phyloP scores from a whole-genome alignment of 2,329 filamentous ascomycete species.

The Orbilia blumenaviensis region DNA sequence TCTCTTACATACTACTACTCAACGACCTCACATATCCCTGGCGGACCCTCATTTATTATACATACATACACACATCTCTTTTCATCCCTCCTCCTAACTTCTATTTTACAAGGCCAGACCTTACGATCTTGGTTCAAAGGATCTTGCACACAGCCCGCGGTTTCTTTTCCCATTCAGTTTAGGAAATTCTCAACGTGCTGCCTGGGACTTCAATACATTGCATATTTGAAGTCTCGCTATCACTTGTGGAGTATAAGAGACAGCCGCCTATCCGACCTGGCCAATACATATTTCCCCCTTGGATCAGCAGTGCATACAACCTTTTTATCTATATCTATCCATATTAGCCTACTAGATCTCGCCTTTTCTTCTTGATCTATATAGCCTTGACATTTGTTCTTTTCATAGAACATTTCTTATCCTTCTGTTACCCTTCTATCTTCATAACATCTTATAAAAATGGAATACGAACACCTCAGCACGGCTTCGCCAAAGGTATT shows the following conservation, averaged over 20 bases:
- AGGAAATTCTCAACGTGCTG: slow-evolving; percentile 45
- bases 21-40: slow-evolving; percentile 36
- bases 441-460: slow-evolving; percentile 10
- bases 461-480: slow-evolving; percentile 48
- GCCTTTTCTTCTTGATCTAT: slow-evolving; percentile 28
- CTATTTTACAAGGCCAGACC: slow-evolving; percentile 35
- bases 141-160: slow-evolving; percentile 34
- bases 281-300: slow-evolving; percentile 20
- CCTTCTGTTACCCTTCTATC: not conserved
- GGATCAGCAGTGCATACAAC: slow-evolving; percentile 41
- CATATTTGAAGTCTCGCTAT: slow-evolving; percentile 37
- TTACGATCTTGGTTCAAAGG: slow-evolving; percentile 42
- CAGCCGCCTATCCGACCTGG: slow-evolving; percentile 34
- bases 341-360: slow-evolving; percentile 19
- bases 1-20: not conserved
- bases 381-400: slow-evolving; percentile 27
- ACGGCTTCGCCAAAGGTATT: slow-evolving; percentile 40
- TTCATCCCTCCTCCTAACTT: slow-evolving; percentile 8
- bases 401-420: slow-evolving; percentile 4
- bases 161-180: slow-evolving; percentile 23
- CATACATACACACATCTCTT: too few relatives aligned
- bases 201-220: slow-evolving; percentile 21
- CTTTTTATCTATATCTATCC: slow-evolving; percentile 29
- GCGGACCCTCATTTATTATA: slow-evolving; percentile 32
- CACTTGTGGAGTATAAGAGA: slow-evolving; percentile 44